Evolutionary conservation across 1,139 yeast species (phyloP).

Genomic region (Trichomonascaceae sp.): DNA sequence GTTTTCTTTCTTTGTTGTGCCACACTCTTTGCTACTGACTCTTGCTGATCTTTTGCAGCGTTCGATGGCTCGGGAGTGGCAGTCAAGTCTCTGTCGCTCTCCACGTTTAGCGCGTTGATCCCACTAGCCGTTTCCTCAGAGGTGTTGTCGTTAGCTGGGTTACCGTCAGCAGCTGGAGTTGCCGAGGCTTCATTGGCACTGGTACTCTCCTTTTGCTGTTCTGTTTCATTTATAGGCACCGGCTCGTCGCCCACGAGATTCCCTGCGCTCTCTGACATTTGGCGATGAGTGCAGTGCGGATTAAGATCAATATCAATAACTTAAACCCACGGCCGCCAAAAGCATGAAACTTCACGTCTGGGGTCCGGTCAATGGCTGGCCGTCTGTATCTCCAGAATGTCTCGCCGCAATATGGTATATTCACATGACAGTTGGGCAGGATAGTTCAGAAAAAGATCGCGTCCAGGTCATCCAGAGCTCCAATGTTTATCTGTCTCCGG

Average conservation of each 20-base stretch:
- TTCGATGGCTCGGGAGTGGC: conserved; percentile 3
- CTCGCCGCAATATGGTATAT: conserved; percentile 31
- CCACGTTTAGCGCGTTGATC: conserved; percentile 1
- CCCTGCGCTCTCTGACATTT: too few species aligned
- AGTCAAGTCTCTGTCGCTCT: conserved; percentile 1
- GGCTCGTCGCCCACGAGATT: too few species aligned
- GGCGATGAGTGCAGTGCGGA: too few species aligned
- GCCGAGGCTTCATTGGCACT: not conserved
- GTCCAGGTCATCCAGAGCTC: conserved; percentile 36
- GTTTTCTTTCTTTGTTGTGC: not conserved
- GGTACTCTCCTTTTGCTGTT: too few species aligned
- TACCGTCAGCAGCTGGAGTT: not conserved
- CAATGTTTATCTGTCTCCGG: conserved; percentile 43
- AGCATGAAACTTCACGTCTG: conserved; percentile 37
- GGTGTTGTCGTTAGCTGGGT: not conserved
- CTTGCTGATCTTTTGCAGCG: too few species aligned
- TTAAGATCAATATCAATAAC: too few species aligned
- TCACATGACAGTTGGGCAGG: conserved; percentile 11
- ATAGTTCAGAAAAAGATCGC: conserved; percentile 13
- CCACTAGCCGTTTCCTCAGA: not conserved
- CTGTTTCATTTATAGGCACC: too few species aligned
- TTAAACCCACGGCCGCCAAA: too few species aligned
- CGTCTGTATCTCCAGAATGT: conserved; percentile 33
- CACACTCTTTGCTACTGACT: not conserved
- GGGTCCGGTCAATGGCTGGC: conserved; percentile 31